phyloP scores from a whole-genome alignment of 2,329 filamentous ascomycete genomes.

The Orbilia quercus region DNA sequence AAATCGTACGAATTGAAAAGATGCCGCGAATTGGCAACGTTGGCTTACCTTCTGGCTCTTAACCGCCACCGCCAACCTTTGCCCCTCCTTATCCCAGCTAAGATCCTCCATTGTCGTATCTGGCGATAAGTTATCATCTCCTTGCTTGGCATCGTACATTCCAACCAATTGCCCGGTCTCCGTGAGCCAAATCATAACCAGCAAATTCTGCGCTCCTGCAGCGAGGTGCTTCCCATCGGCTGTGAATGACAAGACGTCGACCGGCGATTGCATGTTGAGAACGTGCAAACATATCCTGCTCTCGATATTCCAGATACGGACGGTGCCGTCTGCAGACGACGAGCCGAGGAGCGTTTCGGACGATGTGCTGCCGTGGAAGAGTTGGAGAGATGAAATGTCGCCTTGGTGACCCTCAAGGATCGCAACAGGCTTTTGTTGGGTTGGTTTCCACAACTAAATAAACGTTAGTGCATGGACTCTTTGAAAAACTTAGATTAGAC shows the following conservation, averaged over 20 bases:
- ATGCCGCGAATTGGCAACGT: background rate
- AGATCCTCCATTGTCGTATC: slow-evolving; percentile 51
- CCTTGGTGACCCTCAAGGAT: slow-evolving; percentile 51
- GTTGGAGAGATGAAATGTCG: slow-evolving; percentile 40
- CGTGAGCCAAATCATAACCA: slow-evolving; percentile 54
- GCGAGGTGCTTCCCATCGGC: slow-evolving; percentile 51
- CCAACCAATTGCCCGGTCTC: slow-evolving; percentile 48
- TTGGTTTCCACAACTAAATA: slow-evolving; percentile 46
- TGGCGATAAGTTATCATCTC: slow-evolving; percentile 33
- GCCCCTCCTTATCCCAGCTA: slow-evolving; percentile 47
- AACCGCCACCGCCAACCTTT: slow-evolving; percentile 39
- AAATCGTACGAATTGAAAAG: background rate
- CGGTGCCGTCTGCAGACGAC: slow-evolving; percentile 46
- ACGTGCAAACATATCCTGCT: slow-evolving; percentile 54
- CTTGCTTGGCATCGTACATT: slow-evolving; percentile 50
- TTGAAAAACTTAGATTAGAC: background rate
- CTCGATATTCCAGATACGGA: slow-evolving; percentile 52
- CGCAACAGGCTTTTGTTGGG: slow-evolving; percentile 44
- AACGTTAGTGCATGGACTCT: slow-evolving; percentile 10
- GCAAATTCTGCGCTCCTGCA: slow-evolving; percentile 40
- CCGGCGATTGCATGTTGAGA: slow-evolving; percentile 51
- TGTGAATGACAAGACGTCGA: slow-evolving; percentile 40
- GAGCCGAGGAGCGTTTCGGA: slow-evolving; percentile 43
- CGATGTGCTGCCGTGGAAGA: slow-evolving; percentile 23
- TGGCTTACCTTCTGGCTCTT: slow-evolving; percentile 42